Percentiles rank a stretch among this genome's conserved stretches.
Evolutionary conservation across 176 grass and related monocot genomes (phyloP).

Genomic region (Triticum timopheevii): DNA sequence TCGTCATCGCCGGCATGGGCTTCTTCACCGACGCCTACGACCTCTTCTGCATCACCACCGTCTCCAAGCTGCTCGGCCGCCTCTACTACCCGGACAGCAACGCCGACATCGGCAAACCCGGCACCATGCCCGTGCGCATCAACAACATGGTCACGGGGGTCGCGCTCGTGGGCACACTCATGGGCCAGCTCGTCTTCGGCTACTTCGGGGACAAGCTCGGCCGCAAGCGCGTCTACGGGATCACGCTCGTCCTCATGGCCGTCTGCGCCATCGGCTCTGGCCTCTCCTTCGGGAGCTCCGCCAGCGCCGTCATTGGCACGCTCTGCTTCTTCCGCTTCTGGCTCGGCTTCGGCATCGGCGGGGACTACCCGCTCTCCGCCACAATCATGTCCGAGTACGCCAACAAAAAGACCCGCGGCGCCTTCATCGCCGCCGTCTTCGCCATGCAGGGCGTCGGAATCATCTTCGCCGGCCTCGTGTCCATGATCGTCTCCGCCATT

Average conservation of each 20-base stretch:
- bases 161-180: slow-evolving; percentile 41
- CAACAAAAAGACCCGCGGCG: slow-evolving; percentile 57
- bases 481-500: slow-evolving; percentile 41
- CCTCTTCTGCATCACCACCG: slow-evolving; percentile 61
- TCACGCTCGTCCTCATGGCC: slow-evolving; percentile 6
- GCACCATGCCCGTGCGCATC: not conserved
- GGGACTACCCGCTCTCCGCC: slow-evolving; percentile 69
- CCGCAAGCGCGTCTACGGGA: slow-evolving; percentile 31
- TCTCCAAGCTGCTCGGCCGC: slow-evolving; percentile 65
- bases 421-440: slow-evolving; percentile 59
- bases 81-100: slow-evolving; percentile 34
- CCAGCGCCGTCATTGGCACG: slow-evolving; percentile 34
- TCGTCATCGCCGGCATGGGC: slow-evolving; percentile 79
- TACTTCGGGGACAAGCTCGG: slow-evolving; percentile 40
- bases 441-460: slow-evolving; percentile 59
- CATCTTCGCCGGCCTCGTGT: slow-evolving; percentile 54
- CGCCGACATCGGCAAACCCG: not conserved
- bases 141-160: slow-evolving; percentile 44
- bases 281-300: not conserved
- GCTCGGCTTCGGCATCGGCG: slow-evolving; percentile 71
- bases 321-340: slow-evolving; percentile 59
- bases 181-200: slow-evolving; percentile 56
- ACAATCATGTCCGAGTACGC: slow-evolving; percentile 71
- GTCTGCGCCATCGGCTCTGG: not conserved
- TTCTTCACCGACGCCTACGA: slow-evolving; percentile 94